Conservation (phyloP, 192 early-diverging fungal genomes). For the Funneliformis mosseae region DNA sequence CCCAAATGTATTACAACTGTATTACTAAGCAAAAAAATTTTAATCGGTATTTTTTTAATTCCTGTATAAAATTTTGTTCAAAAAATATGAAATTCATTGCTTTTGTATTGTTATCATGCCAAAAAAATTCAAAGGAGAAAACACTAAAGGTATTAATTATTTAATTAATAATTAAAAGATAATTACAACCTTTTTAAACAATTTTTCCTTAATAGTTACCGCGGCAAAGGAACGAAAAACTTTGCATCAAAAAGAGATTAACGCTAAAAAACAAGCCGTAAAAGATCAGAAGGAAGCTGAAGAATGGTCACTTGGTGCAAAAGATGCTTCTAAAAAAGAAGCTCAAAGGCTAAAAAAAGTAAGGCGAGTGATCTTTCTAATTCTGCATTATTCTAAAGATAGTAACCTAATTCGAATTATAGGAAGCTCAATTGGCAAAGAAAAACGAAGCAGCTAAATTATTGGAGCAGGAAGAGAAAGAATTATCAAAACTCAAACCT, state of each 20-base stretch:
- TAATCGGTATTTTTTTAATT: too few relatives aligned
- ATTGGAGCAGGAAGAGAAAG: slow-evolving; percentile 63
- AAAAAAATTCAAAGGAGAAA: slow-evolving; percentile 60
- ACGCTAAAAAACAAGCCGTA: slow-evolving; percentile 49
- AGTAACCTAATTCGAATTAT: not conserved
- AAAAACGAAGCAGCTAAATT: slow-evolving; percentile 54
- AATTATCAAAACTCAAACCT: slow-evolving; percentile 48
- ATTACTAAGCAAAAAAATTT: too few relatives aligned
- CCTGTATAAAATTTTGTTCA: too few relatives aligned
- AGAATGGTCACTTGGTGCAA: slow-evolving; percentile 71
- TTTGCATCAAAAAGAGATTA: slow-evolving; percentile 63
- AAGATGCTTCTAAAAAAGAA: slow-evolving; percentile 64
- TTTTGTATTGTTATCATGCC: slow-evolving; percentile 39
- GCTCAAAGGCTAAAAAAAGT: slow-evolving; percentile 59
- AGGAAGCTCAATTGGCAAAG: slow-evolving; percentile 54
- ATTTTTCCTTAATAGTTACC: slow-evolving; percentile 42
- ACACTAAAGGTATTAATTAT: slow-evolving; percentile 50
- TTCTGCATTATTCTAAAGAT: not conserved
- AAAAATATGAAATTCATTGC: too few relatives aligned
- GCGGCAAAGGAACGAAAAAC: slow-evolving; percentile 80
- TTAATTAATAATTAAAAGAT: not conserved
- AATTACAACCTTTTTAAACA: not conserved
- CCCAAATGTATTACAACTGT: too few relatives aligned
- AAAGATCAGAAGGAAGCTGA: slow-evolving; percentile 61
- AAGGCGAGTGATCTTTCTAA: not conserved